These are phyloP conservation scores for Magnolia kwangsiensis DNA, from an alignment of 164 flowering plant species.

Conservation along the genomic window DNA sequence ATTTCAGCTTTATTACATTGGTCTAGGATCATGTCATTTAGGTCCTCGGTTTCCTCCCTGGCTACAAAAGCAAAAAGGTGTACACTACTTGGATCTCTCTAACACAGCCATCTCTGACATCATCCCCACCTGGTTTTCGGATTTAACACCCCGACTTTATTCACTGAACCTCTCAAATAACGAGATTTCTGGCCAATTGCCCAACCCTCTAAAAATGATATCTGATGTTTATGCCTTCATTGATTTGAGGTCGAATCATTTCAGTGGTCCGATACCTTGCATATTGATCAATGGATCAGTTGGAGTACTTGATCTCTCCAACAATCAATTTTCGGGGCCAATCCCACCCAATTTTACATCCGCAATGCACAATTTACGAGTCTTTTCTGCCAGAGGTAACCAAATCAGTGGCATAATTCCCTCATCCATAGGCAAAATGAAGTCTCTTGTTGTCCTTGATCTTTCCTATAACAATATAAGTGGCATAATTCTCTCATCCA, in stretches of 20 bases:
- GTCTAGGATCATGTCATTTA: neutral
- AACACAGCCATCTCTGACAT: neutral
- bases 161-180: neutral
- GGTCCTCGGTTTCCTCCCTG: neutral
- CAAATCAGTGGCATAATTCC: too few species aligned
- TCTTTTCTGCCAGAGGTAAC: too few species aligned
- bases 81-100: neutral
- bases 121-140: neutral
- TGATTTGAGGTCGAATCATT: neutral
- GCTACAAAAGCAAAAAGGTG: too few species aligned
- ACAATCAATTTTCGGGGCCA: neutral
- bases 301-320: neutral
- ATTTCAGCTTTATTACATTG: neutral
- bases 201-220: neutral
- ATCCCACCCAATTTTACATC: neutral
- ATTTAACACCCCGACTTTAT: neutral
- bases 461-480: too few species aligned
- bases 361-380: too few species aligned
- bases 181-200: neutral
- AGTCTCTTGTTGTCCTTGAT: too few species aligned
- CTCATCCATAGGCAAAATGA: too few species aligned
- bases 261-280: neutral
- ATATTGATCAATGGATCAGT: neutral
- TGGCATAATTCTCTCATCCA: too few species aligned
- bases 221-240: too few species aligned